Evolutionary conservation across 176 grass and related monocot genomes (phyloP), one percentile per base, ranked within the genome.

Genomic region (sorghum (Sorghum bicolor)): DNA sequence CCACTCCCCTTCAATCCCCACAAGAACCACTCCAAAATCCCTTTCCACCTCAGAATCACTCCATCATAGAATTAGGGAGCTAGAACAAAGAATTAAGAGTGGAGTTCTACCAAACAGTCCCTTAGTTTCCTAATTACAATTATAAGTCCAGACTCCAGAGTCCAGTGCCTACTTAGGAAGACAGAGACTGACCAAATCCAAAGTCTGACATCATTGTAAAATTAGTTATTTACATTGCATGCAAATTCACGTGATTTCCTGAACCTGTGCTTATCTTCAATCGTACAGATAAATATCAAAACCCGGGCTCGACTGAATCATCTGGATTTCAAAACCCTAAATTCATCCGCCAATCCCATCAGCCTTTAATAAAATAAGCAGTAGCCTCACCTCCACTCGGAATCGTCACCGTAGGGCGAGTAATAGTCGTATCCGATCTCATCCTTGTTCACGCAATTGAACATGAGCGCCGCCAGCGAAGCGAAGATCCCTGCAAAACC

Each of bases 381-480:
- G 36, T 9, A 70, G 53, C 17, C 71, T 77, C 55, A 95, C 96
- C 96, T 95, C 91, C 96, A 98, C 69, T 95, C 96, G 0, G 83
- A 79, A 87, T 95, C 88, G 32, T 90, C 84, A 13, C 80, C 88
- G 6, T 90, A 92, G 29, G 96, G 87, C 34, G 89, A 98, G 91
- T 98, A 98, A 28, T 92, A 95, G 60, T 95, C 96, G 75, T 93
- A 74, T 74, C 93, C 84, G 58, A 98, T 90, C 70, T 95, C 91
- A 55, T 92, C 87, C 82, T 84, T 91, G 77, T 78, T 88, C 34
- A 98, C 93, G 55, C 91, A 90, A 74, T 98, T 98, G 87, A 98
- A 98, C 96, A 98, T 98, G 83, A 94, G 87, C 24, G 90, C 93
- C 33, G 87, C 89, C 43, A 94, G 61, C 28, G 87, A 85, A 24